Conservation (phyloP, 345 rosid species). For the Hirschfeldia incana region DNA sequence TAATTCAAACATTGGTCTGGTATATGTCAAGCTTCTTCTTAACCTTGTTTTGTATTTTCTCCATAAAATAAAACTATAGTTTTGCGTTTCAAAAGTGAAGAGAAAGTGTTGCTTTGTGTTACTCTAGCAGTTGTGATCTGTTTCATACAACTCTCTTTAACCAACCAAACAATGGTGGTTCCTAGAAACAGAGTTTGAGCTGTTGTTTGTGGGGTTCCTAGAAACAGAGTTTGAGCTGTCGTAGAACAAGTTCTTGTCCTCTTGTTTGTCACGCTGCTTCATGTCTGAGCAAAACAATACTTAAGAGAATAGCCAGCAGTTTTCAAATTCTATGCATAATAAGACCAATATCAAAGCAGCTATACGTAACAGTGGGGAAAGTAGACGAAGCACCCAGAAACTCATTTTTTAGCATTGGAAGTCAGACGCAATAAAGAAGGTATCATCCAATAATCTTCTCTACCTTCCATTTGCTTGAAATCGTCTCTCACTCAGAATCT, state of each 20-base stretch:
- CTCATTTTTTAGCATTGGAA: neutral
- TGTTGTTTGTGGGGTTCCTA: no score
- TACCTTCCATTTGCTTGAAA: neutral
- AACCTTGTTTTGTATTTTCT: neutral
- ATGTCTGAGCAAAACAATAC: neutral
- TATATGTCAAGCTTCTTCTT: slow-evolving; percentile 44
- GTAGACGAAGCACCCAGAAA: neutral
- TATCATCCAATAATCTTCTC: slow-evolving; percentile 3
- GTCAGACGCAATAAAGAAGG: neutral
- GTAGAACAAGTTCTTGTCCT: neutral
- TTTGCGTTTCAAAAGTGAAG: neutral
- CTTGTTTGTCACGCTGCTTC: neutral
- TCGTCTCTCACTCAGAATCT: neutral
- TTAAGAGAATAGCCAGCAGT: neutral
- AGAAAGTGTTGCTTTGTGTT: neutral
- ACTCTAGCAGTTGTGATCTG: neutral
- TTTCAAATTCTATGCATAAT: neutral
- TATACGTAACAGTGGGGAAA: neutral
- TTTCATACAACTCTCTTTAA: neutral
- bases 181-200: no score
- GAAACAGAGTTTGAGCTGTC: neutral
- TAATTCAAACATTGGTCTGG: slow-evolving; percentile 39
- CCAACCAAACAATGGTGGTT: neutral
- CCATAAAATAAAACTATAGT: neutral
- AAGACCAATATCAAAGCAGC: neutral